Percentiles rank a stretch among this genome's conserved stretches.
phyloP scores from a whole-genome alignment of 179 eudicot species.

The Silene coronaria region DNA sequence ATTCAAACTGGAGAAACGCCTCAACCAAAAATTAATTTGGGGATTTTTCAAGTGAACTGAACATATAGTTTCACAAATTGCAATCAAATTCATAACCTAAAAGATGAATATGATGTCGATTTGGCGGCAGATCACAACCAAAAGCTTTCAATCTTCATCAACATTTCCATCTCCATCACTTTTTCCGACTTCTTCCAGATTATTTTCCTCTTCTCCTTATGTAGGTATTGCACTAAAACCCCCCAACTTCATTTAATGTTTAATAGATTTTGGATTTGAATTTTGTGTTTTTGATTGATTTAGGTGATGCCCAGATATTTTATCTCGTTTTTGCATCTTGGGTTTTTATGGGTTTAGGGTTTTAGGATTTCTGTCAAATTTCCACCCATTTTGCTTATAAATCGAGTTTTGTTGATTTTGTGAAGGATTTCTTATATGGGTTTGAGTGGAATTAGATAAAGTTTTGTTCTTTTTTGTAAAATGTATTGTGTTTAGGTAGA shows the following conservation, averaged over 20 bases:
- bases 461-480: neutral
- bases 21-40: neutral
- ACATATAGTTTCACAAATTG: neutral
- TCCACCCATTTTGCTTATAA: neutral
- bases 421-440: neutral
- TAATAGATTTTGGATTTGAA: neutral
- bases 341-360: conserved; percentile 18
- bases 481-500: neutral
- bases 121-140: conserved; percentile 42
- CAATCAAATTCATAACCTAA: neutral
- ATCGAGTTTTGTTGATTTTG: neutral
- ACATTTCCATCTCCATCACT: conserved; percentile 12
- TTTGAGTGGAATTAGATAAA: neutral
- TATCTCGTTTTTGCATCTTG: neutral
- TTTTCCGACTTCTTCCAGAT: conserved; percentile 33
- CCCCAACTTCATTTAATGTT: neutral
- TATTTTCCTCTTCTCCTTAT: conserved; percentile 51
- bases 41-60: neutral
- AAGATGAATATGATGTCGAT: conserved; percentile 34
- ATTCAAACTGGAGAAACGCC: too few species aligned
- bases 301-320: neutral
- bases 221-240: conserved; percentile 28
- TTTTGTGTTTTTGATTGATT: neutral
- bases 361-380: conserved; percentile 3
- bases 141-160: conserved; percentile 23